phyloP scores from a whole-genome alignment of 495 filamentous ascomycete genomes.

The Usnea hakonensis region DNA sequence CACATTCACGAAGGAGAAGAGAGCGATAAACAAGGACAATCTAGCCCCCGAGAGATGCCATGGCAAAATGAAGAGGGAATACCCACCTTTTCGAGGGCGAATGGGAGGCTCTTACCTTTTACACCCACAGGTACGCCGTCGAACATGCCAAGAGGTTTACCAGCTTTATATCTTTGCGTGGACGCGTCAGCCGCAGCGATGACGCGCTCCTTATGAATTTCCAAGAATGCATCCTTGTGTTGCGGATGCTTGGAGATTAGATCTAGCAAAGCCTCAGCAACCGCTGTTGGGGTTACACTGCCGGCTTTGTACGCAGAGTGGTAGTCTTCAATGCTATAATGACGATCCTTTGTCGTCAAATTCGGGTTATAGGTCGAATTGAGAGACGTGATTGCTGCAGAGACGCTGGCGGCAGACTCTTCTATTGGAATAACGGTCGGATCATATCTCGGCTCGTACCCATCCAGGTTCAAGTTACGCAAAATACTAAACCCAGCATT shows the following conservation, averaged over 20 bases:
- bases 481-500: conserved; percentile 67
- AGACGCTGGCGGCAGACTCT: conserved; percentile 23
- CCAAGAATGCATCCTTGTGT: conserved; percentile 64
- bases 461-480: conserved; percentile 49
- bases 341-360: conserved; percentile 22
- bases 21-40: neutral
- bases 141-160: conserved; percentile 54
- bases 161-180: conserved; percentile 58
- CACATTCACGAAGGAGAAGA: neutral
- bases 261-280: conserved; percentile 62
- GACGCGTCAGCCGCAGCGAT: conserved; percentile 62
- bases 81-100: neutral
- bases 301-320: conserved; percentile 62
- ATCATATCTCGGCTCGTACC: conserved; percentile 60
- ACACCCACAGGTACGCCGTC: conserved; percentile 84
- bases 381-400: conserved; percentile 18
- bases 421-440: conserved; percentile 73
- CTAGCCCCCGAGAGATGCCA: neutral
- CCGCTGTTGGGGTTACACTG: conserved; percentile 58
- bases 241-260: conserved; percentile 56
- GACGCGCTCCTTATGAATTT: conserved; percentile 51
- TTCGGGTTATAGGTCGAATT: conserved; percentile 3
- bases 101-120: conserved; percentile 34
- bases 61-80: neutral
- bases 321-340: conserved; percentile 66